These are phyloP conservation scores for Rubroboletus satanas DNA, from an alignment of 768 basidiomycete genomes.

Conservation along the genomic window DNA sequence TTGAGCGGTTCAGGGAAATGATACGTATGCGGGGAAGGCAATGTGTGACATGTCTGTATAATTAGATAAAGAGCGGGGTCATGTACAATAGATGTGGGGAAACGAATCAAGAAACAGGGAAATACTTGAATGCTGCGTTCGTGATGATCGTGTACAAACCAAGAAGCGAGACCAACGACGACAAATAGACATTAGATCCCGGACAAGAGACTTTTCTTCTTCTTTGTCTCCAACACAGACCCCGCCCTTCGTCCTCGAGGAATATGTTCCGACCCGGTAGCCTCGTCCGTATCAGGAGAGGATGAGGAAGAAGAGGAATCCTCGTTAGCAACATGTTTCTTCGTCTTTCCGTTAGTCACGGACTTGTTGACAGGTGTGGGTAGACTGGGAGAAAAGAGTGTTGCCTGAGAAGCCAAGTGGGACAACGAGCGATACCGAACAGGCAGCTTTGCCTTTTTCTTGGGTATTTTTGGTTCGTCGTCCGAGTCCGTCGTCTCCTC, in stretches of 20 bases:
- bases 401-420: constrained; percentile 42
- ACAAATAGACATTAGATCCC: background rate
- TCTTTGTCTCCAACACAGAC: constrained; percentile 23
- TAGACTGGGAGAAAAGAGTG: constrained; percentile 36
- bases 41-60: background rate
- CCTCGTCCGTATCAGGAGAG: constrained; percentile 38
- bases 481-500: constrained; percentile 29
- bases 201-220: constrained; percentile 20
- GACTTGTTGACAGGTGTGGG: constrained; percentile 31
- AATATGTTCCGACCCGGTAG: constrained; percentile 48
- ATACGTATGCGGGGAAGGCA: background rate
- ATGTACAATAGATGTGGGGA: background rate
- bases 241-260: constrained; percentile 57
- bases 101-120: background rate
- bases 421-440: constrained; percentile 45
- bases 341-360: constrained; percentile 26
- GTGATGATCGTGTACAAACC: background rate
- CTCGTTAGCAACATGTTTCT: constrained; percentile 9
- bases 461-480: constrained; percentile 6
- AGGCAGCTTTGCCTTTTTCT: constrained; percentile 18
- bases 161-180: background rate
- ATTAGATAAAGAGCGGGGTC: background rate
- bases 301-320: constrained; percentile 38
- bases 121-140: background rate
- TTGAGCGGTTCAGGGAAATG: background rate